Evolutionary conservation across 148 eudicot genomes (phyloP).

Genomic region (Drosera capensis): DNA sequence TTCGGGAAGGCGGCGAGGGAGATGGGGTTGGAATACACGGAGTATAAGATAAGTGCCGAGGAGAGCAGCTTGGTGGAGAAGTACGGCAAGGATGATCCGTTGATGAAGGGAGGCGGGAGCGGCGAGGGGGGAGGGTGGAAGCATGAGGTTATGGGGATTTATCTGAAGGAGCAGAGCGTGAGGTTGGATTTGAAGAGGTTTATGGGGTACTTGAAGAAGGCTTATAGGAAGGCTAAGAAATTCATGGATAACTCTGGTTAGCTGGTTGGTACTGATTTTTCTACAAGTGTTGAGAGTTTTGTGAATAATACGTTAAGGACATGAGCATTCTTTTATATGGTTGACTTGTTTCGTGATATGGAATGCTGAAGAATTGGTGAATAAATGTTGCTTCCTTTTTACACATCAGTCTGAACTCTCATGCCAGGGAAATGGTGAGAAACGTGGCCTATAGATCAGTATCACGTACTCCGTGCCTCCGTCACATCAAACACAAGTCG

Average conservation of each 20-base stretch:
- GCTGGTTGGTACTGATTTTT: background rate
- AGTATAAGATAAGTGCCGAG: constrained; percentile 14
- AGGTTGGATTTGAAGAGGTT: constrained; percentile 24
- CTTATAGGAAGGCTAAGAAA: constrained; percentile 31
- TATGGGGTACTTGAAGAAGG: constrained; percentile 22
- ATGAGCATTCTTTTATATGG: too few species aligned
- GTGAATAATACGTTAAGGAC: too few species aligned
- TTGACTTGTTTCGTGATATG: too few species aligned
- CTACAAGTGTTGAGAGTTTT: too few species aligned
- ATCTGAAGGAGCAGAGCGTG: constrained; percentile 45
- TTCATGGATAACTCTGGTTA: constrained; percentile 22
- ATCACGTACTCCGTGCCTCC: too few species aligned
- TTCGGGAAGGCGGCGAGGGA: constrained; percentile 25
- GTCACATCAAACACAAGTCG: too few species aligned
- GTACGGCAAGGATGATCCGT: constrained; percentile 14
- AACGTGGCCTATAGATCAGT: too few species aligned
- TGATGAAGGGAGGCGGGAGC: constrained; percentile 9
- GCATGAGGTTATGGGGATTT: constrained; percentile 15
- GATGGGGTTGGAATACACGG: constrained; percentile 32
- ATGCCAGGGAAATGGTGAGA: too few species aligned
- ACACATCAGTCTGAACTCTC: too few species aligned
- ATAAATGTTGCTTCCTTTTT: too few species aligned
- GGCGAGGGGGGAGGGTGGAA: constrained; percentile 17
- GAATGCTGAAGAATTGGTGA: too few species aligned
- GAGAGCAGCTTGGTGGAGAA: constrained; percentile 30